These are phyloP conservation scores for Coffea canephora DNA, from an alignment of 257 asterid species.

Conservation along the genomic window DNA sequence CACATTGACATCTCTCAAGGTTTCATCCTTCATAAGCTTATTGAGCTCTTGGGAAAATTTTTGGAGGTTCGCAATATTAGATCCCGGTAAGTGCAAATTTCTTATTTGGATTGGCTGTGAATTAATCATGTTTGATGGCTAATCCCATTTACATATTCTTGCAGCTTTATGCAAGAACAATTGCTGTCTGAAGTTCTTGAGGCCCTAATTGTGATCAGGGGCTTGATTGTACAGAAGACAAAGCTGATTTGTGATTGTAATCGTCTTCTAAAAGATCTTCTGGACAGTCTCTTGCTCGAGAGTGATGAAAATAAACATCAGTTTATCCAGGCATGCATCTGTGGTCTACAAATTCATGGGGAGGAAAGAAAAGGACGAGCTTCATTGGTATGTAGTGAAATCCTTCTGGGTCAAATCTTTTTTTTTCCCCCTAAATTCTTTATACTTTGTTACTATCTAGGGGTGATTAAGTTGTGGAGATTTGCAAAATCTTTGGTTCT, in stretches of 20 bases:
- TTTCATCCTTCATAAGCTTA: slow-evolving; percentile 94
- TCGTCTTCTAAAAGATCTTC: slow-evolving; percentile 85
- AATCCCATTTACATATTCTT: slow-evolving; percentile 19
- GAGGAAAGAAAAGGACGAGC: slow-evolving; percentile 83
- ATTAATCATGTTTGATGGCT: slow-evolving; percentile 14
- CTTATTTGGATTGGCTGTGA: slow-evolving; percentile 2
- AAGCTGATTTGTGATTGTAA: slow-evolving; percentile 94
- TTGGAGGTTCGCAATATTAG: slow-evolving; percentile 94
- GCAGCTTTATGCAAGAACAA: slow-evolving; percentile 90
- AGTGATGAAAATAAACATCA: slow-evolving; percentile 87
- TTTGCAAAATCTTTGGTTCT: not conserved
- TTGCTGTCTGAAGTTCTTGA: slow-evolving; percentile 91
- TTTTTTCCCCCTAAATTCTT: not conserved
- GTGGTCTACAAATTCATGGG: slow-evolving; percentile 88
- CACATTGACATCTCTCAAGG: slow-evolving; percentile 98
- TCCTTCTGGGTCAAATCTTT: slow-evolving; percentile 6
- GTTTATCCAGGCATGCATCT: slow-evolving; percentile 95
- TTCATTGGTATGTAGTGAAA: slow-evolving; percentile 65
- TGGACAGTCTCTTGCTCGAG: slow-evolving; percentile 91
- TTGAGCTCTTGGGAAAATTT: slow-evolving; percentile 95
- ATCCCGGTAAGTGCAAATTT: slow-evolving; percentile 56
- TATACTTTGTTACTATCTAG: not conserved
- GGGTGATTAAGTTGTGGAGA: not conserved
- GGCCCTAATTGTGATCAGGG: slow-evolving; percentile 96
- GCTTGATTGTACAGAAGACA: slow-evolving; percentile 93